Evolutionary conservation across 305 asterid species (phyloP), one percentile per base, ranked within the genome.

Genomic region (Rubia balearica): DNA sequence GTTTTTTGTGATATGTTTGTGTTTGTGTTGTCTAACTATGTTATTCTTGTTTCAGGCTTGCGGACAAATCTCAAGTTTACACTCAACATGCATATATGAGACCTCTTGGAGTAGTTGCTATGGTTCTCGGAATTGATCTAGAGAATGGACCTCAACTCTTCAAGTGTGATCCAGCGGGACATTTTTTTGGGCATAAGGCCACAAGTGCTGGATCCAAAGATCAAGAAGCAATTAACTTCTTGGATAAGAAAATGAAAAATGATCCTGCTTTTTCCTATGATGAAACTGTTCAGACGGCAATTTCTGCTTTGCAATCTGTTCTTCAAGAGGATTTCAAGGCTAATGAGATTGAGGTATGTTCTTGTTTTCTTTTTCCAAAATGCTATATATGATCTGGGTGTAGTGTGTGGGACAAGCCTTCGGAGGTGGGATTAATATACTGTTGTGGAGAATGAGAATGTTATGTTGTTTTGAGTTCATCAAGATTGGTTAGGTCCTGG

Each of bases 151-250:
- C 99, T 71, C 96, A 87, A 75, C 99, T 94, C 79, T 94, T 94
- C 87, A 94, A 94, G 71, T 91, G 99, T 77, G 99, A 94, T 76
- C 99, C 99, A n/a, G 99, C 99, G 8, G 99, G 99, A 75, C 98
- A 94, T 79, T 94, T 94, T 76, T 94, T 87, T 65, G 99, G 99
- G 70, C 99, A 94, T 46, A 94, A 94, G 97, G 99, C 99, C 73
- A 94, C 99, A 62, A 91, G 99, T 81, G 97, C 96, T 57, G 99
- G 99, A 74, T 82, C 90, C 38, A 94, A 94, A 84, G 99, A 94
- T 75, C 99, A 94, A 86, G 99, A 94, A 79, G 98, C 99, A 62
- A 86, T 94, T 71, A 94, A 94, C 73, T 94, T 94, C 80, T 76
- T 94, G 75, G 99, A 94, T 81, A 94, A 94, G 90, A 94, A 94